These are phyloP conservation scores for Russula foetens DNA, from an alignment of 768 basidiomycete species.

Conservation along the genomic window DNA sequence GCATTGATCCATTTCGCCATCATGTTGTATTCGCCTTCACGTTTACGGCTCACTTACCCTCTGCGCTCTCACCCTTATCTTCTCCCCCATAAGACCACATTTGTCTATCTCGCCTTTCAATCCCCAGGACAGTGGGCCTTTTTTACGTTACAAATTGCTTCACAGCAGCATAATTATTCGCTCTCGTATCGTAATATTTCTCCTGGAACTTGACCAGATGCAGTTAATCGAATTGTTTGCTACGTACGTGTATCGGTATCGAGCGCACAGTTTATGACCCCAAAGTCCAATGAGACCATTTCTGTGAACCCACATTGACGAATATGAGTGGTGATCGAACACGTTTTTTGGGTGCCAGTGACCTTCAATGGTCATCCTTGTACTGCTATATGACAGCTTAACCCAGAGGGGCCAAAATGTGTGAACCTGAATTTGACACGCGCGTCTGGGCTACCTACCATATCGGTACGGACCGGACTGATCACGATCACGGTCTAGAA, in stretches of 20 bases:
- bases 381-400: not conserved
- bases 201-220: not conserved
- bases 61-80: not conserved
- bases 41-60: not conserved
- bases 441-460: not conserved
- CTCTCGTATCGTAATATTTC: not conserved
- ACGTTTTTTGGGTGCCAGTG: not conserved
- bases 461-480: not conserved
- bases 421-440: too few relatives aligned
- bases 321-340: not conserved
- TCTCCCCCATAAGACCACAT: not conserved
- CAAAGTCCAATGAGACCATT: not conserved
- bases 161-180: not conserved
- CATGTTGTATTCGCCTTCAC: constrained; percentile 4
- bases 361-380: not conserved
- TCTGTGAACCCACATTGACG: not conserved
- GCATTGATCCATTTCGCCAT: not conserved
- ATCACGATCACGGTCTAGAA: too few relatives aligned
- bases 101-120: not conserved
- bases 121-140: not conserved
- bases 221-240: not conserved
- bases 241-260: not conserved
- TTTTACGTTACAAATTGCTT: constrained; percentile 2
- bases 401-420: not conserved
- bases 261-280: not conserved